A percentile compares a stretch with the other conserved stretches of the same genome.
Evolutionary conservation across 2,329 filamentous ascomycete genomes (phyloP).

Genomic region (Ceratocystis lukuohia): DNA sequence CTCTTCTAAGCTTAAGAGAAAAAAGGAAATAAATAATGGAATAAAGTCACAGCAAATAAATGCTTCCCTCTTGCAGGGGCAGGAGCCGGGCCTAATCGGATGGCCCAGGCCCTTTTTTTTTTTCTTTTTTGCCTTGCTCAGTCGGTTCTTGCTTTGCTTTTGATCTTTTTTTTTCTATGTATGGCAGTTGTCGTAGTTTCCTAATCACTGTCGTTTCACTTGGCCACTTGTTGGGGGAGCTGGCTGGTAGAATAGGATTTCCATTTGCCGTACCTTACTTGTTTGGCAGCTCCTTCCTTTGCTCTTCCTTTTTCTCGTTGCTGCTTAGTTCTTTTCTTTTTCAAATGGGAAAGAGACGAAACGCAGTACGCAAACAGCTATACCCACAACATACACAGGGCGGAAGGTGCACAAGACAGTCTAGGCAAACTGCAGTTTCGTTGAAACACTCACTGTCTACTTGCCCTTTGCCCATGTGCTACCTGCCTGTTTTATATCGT

Average conservation of each 20-base stretch:
- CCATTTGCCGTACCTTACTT: neutral
- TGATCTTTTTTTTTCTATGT: neutral
- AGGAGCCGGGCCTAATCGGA: neutral
- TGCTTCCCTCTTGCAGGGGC: neutral
- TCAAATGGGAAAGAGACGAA: neutral
- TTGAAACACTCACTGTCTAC: neutral
- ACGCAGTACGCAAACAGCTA: neutral
- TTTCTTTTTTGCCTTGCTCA: neutral
- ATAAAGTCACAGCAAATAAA: neutral
- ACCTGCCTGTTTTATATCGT: too few species aligned
- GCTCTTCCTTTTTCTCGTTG: neutral
- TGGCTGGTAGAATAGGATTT: neutral
- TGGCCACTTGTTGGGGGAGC: conserved; percentile 1
- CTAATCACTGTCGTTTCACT: neutral
- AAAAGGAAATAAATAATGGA: neutral
- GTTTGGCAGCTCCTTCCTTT: neutral
- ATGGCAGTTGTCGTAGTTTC: neutral
- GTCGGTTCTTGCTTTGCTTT: neutral
- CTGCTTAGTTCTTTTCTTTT: neutral
- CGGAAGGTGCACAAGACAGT: neutral
- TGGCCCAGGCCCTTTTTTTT: neutral
- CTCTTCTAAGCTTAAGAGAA: neutral
- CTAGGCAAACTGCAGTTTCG: neutral
- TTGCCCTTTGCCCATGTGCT: neutral
- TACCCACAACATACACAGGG: neutral